Conservation (phyloP, 1,284 basidiomycete genomes). For the Malassezia caprae region DNA sequence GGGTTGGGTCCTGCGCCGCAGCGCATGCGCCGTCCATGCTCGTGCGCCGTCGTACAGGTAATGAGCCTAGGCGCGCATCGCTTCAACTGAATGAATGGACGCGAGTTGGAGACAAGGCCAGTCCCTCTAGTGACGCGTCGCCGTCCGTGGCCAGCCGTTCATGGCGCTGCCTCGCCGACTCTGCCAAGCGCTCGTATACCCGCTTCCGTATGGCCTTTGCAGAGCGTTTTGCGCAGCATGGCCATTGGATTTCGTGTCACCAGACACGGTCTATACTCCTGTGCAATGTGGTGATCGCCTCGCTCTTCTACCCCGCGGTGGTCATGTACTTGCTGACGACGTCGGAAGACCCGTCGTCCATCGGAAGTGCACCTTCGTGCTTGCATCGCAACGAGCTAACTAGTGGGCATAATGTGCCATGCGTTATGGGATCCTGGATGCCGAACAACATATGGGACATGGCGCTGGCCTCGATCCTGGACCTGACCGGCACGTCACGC, state of each 20-base stretch:
- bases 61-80: constrained; percentile 1
- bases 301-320: constrained; percentile 60
- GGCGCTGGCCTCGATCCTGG: constrained; percentile 3
- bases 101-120: background rate
- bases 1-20: background rate
- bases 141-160: background rate
- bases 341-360: constrained; percentile 11
- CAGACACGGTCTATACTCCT: constrained; percentile 88
- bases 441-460: constrained; percentile 17
- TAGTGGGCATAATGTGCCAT: background rate
- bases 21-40: background rate
- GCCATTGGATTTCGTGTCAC: constrained; percentile 51
- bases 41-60: background rate
- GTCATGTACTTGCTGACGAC: constrained; percentile 38
- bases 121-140: background rate
- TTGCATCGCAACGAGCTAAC: constrained; percentile 5
- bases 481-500: constrained; percentile 8
- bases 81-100: constrained; percentile 2
- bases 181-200: background rate
- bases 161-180: background rate
- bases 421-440: constrained; percentile 8
- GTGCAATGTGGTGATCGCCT: constrained; percentile 86
- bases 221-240: constrained; percentile 21
- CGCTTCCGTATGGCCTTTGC: background rate
- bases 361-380: background rate